These are phyloP conservation scores for Glycine latifolia DNA, from an alignment of 306 rosid species.

Conservation along the genomic window DNA sequence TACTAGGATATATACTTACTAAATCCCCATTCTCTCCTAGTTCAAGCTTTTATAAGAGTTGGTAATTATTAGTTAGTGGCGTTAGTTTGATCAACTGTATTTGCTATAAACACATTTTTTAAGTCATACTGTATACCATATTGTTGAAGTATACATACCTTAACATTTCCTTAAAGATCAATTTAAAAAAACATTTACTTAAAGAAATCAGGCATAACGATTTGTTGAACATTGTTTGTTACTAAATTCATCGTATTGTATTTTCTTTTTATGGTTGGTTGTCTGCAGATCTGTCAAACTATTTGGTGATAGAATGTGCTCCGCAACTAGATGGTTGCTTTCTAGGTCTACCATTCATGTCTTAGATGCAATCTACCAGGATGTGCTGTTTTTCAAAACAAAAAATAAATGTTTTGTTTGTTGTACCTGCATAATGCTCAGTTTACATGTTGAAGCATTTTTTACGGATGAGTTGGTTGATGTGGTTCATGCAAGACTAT, in stretches of 20 bases:
- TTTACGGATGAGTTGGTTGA: constrained; percentile 1
- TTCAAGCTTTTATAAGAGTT: constrained; percentile 12
- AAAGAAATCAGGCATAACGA: constrained; percentile 14
- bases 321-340: constrained; percentile 7
- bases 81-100: constrained; percentile 10
- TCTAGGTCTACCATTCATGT: background rate
- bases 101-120: background rate
- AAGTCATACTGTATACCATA: background rate
- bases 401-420: background rate
- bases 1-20: background rate
- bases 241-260: constrained; percentile 15
- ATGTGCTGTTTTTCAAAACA: background rate
- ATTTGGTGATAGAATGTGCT: background rate
- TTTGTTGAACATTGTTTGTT: constrained; percentile 13
- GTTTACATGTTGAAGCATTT: constrained; percentile 7
- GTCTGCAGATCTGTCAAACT: background rate
- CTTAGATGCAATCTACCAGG: background rate
- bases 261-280: background rate
- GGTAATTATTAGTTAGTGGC: background rate
- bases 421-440: background rate
- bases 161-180: background rate
- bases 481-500: background rate
- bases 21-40: background rate
- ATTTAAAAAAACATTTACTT: background rate
- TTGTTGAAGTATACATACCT: background rate